Evolutionary conservation across 179 eudicot species (phyloP).

Genomic region (Silene noctiflora): DNA sequence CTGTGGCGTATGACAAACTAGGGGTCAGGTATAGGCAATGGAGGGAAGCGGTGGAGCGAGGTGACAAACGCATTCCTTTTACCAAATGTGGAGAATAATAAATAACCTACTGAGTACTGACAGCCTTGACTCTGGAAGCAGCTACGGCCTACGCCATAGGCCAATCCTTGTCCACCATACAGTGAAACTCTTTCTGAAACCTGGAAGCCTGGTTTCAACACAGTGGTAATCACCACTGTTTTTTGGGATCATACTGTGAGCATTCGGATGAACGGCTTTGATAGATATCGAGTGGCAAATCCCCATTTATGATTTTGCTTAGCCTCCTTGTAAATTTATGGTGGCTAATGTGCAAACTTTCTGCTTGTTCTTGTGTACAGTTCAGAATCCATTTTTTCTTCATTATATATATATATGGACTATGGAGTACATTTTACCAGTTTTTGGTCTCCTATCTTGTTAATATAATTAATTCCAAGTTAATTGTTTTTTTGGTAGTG

Average conservation of each 20-base stretch:
- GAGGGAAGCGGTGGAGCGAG: constrained; percentile 78
- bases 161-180: not conserved
- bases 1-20: constrained; percentile 83
- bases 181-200: not conserved
- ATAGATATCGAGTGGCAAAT: constrained; percentile 13
- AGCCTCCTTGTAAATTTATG: constrained; percentile 6
- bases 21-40: constrained; percentile 90
- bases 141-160: not conserved
- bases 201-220: not conserved
- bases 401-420: not conserved
- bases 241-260: constrained; percentile 11
- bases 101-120: constrained; percentile 19
- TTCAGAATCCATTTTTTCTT: constrained; percentile 9
- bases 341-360: constrained; percentile 8
- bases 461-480: too few species aligned
- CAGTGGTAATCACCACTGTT: not conserved
- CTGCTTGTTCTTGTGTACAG: constrained; percentile 21
- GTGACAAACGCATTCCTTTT: constrained; percentile 55
- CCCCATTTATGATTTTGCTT: not conserved
- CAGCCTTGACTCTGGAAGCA: constrained; percentile 13
- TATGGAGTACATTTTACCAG: not conserved
- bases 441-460: not conserved
- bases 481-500: too few species aligned
- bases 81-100: constrained; percentile 18
- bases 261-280: not conserved